A percentile compares a stretch with the other conserved stretches of the same genome.
Conservation (phyloP, 1,139 yeast genomes). For the Protomyces inouyei region DNA sequence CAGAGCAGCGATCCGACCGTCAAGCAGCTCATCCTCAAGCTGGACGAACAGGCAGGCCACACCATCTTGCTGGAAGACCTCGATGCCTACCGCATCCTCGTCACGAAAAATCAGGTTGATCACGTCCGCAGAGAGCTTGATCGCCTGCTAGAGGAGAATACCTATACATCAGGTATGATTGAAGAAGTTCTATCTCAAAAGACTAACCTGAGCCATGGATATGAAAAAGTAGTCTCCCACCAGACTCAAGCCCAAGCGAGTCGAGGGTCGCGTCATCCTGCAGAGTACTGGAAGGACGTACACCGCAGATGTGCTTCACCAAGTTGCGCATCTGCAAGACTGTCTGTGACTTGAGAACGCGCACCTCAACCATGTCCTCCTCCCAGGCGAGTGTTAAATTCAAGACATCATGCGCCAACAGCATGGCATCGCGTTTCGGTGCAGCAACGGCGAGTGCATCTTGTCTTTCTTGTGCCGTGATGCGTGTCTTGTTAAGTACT, state of each 20-base stretch:
- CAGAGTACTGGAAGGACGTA: neutral
- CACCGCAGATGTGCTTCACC: neutral
- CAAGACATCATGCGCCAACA: conserved; percentile 3
- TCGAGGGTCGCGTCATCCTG: neutral
- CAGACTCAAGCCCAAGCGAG: neutral
- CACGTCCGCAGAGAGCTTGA: conserved; percentile 4
- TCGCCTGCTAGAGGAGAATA: conserved; percentile 21
- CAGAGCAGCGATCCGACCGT: conserved; percentile 26
- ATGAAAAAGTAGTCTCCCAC: neutral
- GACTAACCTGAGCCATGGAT: neutral
- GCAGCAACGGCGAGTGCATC: conserved; percentile 11
- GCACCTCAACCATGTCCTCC: neutral
- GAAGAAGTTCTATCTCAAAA: neutral
- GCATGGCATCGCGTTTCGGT: neutral
- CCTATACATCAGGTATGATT: conserved; percentile 11
- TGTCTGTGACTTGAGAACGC: conserved; percentile 8
- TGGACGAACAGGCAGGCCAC: conserved; percentile 27
- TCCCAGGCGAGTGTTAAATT: conserved; percentile 1
- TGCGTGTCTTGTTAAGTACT: conserved; percentile 3
- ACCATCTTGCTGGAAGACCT: conserved; percentile 27
- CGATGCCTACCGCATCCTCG: conserved; percentile 19
- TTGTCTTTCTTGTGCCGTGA: conserved; percentile 22
- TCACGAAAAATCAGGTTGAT: conserved; percentile 17
- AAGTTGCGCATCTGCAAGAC: conserved; percentile 8
- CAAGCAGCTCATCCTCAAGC: conserved; percentile 25